phyloP scores from a whole-genome alignment of 2,329 filamentous ascomycete species.

The Talaromyces sp. region DNA sequence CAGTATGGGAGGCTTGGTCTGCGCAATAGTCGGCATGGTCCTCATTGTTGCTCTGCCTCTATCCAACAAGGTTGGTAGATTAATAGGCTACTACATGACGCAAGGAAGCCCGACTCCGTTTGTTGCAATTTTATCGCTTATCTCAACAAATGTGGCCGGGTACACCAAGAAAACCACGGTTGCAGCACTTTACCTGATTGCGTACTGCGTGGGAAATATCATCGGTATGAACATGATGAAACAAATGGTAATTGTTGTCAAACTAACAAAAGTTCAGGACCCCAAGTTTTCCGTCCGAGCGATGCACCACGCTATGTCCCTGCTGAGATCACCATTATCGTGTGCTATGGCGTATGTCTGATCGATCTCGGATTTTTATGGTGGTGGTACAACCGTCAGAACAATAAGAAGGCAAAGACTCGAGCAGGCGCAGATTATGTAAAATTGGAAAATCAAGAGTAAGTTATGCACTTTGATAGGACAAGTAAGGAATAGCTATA shows the following conservation, averaged over 20 bases:
- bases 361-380: constrained; percentile 56
- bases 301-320: constrained; percentile 57
- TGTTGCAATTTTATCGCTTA: constrained; percentile 57
- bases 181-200: constrained; percentile 43
- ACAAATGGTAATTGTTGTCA: neutral
- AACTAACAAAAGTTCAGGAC: constrained; percentile 29
- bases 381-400: constrained; percentile 55
- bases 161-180: constrained; percentile 52
- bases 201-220: constrained; percentile 49
- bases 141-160: constrained; percentile 55
- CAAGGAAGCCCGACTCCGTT: constrained; percentile 56
- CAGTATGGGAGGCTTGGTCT: constrained; percentile 45
- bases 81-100: constrained; percentile 62
- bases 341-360: constrained; percentile 51
- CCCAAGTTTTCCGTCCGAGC: constrained; percentile 51
- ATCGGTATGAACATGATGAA: constrained; percentile 40
- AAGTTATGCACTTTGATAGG: constrained; percentile 13
- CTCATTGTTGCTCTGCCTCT: constrained; percentile 59
- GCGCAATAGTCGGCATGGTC: constrained; percentile 55
- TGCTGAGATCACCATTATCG: constrained; percentile 59
- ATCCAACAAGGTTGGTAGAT: constrained; percentile 51
- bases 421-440: constrained; percentile 51
- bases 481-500: neutral
- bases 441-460: constrained; percentile 62
- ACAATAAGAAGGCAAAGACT: constrained; percentile 51